Percentiles rank a stretch among this genome's conserved stretches.
These are phyloP conservation scores for Musa troglodytarum DNA, from an alignment of 176 grass and related monocot genomes.

Conservation along the genomic window DNA sequence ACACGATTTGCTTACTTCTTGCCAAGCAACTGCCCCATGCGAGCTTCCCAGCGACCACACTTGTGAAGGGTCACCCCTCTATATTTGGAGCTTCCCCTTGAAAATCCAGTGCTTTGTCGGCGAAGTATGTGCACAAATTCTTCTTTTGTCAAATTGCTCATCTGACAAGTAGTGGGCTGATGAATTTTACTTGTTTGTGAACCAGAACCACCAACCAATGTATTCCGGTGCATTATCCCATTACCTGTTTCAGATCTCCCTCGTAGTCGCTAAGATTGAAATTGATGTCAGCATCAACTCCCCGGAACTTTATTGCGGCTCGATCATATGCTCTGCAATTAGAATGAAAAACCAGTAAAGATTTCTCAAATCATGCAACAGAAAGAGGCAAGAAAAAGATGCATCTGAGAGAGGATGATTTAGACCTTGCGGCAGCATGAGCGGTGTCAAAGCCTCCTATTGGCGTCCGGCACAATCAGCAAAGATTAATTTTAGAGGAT, in stretches of 20 bases:
- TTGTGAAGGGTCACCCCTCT: conserved; percentile 97
- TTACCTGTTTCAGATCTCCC: conserved; percentile 76
- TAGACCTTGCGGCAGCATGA: conserved; percentile 83
- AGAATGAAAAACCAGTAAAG: background rate
- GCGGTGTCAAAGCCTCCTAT: conserved; percentile 92
- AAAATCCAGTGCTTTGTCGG: conserved; percentile 89
- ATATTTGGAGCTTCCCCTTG: conserved; percentile 86
- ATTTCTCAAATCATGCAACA: background rate
- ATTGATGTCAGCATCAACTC: conserved; percentile 90
- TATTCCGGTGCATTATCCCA: background rate
- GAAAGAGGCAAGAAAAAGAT: background rate
- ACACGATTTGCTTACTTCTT: conserved; percentile 64
- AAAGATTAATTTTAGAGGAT: background rate
- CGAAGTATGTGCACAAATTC: conserved; percentile 91
- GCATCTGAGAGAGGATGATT: background rate
- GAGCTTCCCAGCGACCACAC: conserved; percentile 93
- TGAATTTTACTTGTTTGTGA: background rate
- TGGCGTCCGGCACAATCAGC: background rate
- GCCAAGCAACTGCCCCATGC: conserved; percentile 97
- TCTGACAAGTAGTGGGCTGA: conserved; percentile 24
- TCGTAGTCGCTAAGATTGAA: conserved; percentile 87
- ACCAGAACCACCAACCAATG: background rate
- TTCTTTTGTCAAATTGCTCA: conserved; percentile 80
- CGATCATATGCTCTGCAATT: conserved; percentile 75
- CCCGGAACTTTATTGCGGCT: conserved; percentile 88